These are phyloP conservation scores for Colletotrichum liriopes DNA, from an alignment of 2,329 filamentous ascomycete species.

Conservation along the genomic window DNA sequence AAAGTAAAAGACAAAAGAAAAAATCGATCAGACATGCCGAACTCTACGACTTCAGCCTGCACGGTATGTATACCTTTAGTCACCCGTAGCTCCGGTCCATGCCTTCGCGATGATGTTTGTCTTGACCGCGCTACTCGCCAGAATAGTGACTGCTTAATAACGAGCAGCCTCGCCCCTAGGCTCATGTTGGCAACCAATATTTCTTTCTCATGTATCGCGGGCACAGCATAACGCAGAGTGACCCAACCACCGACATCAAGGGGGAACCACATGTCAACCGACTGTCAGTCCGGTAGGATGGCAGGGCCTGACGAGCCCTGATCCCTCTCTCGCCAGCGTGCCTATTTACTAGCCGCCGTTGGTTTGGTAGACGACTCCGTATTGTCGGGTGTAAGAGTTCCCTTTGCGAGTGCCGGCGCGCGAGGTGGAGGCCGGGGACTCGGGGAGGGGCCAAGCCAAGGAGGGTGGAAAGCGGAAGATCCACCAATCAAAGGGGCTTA, in stretches of 20 bases:
- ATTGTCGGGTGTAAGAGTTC: neutral
- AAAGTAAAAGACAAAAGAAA: too few relatives aligned
- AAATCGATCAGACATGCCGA: neutral
- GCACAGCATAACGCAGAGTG: neutral
- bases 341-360: too few relatives aligned
- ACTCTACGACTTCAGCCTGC: neutral
- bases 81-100: neutral
- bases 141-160: neutral
- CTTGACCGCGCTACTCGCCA: neutral
- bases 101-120: neutral
- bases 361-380: neutral
- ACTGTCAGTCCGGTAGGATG: neutral
- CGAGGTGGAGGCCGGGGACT: constrained; percentile 9
- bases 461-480: constrained; percentile 10
- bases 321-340: neutral
- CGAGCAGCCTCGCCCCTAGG: neutral
- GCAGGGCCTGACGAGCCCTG: neutral
- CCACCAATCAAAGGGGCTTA: constrained; percentile 15
- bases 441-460: neutral
- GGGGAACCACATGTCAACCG: neutral
- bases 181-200: neutral
- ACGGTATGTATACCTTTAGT: neutral
- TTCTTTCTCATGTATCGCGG: neutral
- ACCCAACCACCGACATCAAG: neutral
- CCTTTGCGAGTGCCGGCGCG: constrained; percentile 18